phyloP scores from a whole-genome alignment of 176 grass and related monocot genomes.

The Urochloa ruziziensis region DNA sequence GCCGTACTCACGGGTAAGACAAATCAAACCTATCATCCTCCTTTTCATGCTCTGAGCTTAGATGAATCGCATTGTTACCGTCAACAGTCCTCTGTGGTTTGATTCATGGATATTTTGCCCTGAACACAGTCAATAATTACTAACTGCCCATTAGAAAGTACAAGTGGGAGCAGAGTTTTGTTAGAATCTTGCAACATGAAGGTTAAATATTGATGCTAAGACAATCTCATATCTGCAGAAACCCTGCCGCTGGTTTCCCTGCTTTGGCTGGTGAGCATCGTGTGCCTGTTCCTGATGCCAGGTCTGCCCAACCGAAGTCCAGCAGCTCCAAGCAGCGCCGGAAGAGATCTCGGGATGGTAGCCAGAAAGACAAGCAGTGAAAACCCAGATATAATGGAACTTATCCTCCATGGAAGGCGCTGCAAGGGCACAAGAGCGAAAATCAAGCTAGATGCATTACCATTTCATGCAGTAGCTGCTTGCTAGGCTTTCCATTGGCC shows the following conservation, averaged over 20 bases:
- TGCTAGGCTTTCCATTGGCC: slow-evolving; percentile 30
- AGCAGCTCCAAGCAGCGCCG: slow-evolving; percentile 35
- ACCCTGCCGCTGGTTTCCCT: slow-evolving; percentile 99
- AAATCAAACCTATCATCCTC: background rate
- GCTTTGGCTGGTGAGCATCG: slow-evolving; percentile 91
- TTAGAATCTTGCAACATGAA: background rate
- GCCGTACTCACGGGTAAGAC: slow-evolving; percentile 94
- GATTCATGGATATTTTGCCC: background rate
- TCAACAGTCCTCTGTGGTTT: background rate
- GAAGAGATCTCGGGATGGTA: slow-evolving; percentile 48
- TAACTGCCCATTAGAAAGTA: background rate
- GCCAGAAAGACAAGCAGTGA: slow-evolving; percentile 48
- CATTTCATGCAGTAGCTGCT: slow-evolving; percentile 27
- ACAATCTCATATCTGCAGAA: slow-evolving; percentile 49
- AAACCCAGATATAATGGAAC: slow-evolving; percentile 14
- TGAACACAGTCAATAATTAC: background rate
- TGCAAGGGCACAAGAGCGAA: slow-evolving; percentile 48
- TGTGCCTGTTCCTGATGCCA: slow-evolving; percentile 68
- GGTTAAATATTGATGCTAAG: background rate
- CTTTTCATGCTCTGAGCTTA: background rate
- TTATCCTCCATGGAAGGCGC: slow-evolving; percentile 45
- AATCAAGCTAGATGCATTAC: slow-evolving; percentile 39
- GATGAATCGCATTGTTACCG: background rate
- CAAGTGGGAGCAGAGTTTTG: background rate
- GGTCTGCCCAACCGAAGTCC: slow-evolving; percentile 36